Conservation (phyloP, 2,329 filamentous ascomycete species). For the Penicillium sp. region DNA sequence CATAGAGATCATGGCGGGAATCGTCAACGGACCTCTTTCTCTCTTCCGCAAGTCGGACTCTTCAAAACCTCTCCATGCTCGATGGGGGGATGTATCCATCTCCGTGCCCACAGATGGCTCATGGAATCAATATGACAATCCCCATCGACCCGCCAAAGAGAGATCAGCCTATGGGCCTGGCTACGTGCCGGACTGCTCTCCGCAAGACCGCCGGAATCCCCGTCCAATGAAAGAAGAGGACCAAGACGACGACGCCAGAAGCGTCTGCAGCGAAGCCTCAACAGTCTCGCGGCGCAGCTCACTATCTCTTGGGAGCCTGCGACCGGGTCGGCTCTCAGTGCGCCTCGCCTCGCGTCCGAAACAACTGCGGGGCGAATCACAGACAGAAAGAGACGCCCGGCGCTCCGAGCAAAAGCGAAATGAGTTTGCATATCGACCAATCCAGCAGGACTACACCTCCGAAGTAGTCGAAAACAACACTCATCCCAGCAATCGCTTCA, state of each 20-base stretch:
- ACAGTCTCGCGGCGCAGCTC: constrained; percentile 17
- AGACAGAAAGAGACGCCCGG: constrained; percentile 7
- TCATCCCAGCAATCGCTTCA: constrained; percentile 22
- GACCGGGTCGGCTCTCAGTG: constrained; percentile 30
- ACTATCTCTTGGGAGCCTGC: constrained; percentile 22
- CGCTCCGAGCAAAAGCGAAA: constrained; percentile 11
- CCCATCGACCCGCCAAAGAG: constrained; percentile 20
- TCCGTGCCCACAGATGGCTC: constrained; percentile 39
- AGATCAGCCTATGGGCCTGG: constrained; percentile 28
- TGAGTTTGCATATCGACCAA: constrained; percentile 37
- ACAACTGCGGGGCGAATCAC: constrained; percentile 10
- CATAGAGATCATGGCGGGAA: constrained; percentile 25
- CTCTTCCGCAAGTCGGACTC: constrained; percentile 31
- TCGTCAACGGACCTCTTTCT: constrained; percentile 31
- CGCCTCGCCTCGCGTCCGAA: constrained; percentile 27
- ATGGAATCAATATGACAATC: constrained; percentile 37
- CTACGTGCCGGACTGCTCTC: constrained; percentile 25
- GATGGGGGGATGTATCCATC: constrained; percentile 42
- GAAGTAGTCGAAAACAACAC: constrained; percentile 27
- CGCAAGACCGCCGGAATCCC: constrained; percentile 5
- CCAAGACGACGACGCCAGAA: constrained; percentile 12
- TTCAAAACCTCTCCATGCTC: constrained; percentile 33
- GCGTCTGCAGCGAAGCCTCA: constrained; percentile 1
- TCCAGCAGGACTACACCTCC: constrained; percentile 31
- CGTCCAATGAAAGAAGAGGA: constrained; percentile 4